Base-by-base conservation (phyloP, 148 eudicot species). In the Linanthus parryae region DNA sequence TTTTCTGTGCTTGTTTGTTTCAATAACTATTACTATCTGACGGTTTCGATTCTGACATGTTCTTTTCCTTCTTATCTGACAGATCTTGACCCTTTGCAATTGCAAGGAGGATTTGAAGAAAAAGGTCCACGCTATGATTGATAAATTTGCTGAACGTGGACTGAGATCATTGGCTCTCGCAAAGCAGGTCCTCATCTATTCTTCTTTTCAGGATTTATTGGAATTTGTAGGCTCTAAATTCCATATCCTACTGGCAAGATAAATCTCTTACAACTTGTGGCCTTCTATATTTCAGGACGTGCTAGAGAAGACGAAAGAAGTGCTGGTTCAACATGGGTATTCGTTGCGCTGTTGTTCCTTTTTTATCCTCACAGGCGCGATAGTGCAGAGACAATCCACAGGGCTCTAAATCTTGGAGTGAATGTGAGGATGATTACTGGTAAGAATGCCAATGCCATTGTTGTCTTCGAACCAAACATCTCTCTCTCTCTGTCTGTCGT, bases 361-460 rank as follows among this genome's bases (percentile, higher is more conserved):
- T 89, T 89, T 63, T 94, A 88, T 52, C 96, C 96, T 65, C 96
- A 94, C n/a, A 78, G 96, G 62, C 94, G 84, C 19, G 96, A 88
- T 69, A 89, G 94, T 75, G 87, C 87, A 40, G 90, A 85, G 54
- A 89, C 97, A 9, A 90, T 90, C 59, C 83, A 94, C 46, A 75
- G 74, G 82, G 96, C 96, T 39, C 85, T 88, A 14, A 73, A 88
- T 64, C 96, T 88, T 68, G 96, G 96, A 44, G 96, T 88, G 23
- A 88, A 88, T 65, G 96, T 88, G 40, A 88, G 84, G 78, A 88
- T 88, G 96, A 88, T 88, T 51, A 88, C 96, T 62, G 96, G 95
- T 86, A 71, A 56, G 5, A 15, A 34, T n/a, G n/a, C 35, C 7
- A n/a, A n/a, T n/a, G 6, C 14, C 13, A 4, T 45, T 29, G 17